Evolutionary conservation across 1,284 basidiomycete species (phyloP), one percentile per base, ranked within the genome.

Genomic region (Vanrija humicola): DNA sequence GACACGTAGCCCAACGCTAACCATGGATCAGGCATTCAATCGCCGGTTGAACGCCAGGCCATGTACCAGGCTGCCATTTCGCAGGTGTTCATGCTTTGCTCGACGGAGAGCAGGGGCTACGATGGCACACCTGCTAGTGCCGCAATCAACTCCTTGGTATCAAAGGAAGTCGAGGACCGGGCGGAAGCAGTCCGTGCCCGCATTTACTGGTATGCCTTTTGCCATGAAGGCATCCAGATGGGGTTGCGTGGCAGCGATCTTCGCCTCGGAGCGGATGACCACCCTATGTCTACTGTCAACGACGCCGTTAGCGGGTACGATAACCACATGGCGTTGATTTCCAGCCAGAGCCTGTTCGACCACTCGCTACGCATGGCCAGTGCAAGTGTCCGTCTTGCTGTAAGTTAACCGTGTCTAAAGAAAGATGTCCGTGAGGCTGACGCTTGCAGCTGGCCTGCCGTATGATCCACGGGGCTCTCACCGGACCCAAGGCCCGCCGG

Each of bases 161-260:
- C 38, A 7, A 55, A 55, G 42, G 87, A 89, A 58, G 79, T 81
- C 8, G 75, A 49, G 6, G 63, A 66, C 9, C 56, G 59, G 1
- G 63, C 64, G 8, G 61, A 68, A 39, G 28, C 67, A 10, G 79
- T 87, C 25, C 83, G 87, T 21, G 83, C 88, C 1, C 81, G 89
- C 26, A 82, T 92, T 46, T 92, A 90, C 68, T 93, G 89, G 88
- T 92, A 77, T 50, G 84, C 86, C 3, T 83, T 90, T 63, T 83
- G 88, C 8, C 84, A 89, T 58, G 90, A 94, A 74, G 74, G 88
- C 38, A 82, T 91, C 26, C 84, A 84, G 0, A 87, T 83, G 16
- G 90, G 86, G 19, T 80, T 93, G 53, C 81, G 84, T 54, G 90
- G 91, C 29, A 86, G 88, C 9, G 84, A 87, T 38, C 79, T 93